Base-by-base conservation (phyloP, 139 green algal species). In the Chlorella sp. region DNA sequence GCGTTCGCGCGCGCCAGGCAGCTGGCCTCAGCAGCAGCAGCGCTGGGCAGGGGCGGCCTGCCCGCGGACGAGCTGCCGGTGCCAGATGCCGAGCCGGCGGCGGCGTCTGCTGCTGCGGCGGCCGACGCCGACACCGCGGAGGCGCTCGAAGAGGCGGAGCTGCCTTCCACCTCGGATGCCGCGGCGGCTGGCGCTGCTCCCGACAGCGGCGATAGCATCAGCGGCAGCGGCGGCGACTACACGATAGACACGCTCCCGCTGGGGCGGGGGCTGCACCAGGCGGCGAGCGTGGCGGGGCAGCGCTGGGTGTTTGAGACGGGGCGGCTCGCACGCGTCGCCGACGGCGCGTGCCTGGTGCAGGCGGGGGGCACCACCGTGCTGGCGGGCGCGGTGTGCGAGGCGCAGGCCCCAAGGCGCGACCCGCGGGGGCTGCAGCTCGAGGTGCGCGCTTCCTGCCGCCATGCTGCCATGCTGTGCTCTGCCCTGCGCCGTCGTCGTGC, bases 271-370 rank as follows among this genome's bases (percentile, higher is more conserved):
- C 63, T 79, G 48, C 48, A 29, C 38, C 62, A 67, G 36, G 33
- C 59, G 53, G 62, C 40, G 23, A 27, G 23, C 12, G 38, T 87
- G 7, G 67, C 58, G 36, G 79, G 74, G 51, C 70, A 40, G 19
- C 36, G 33, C 14, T 87, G 64, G 70, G 67, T 35, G 21, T 95
- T 94, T 68, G 89, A 95, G 76, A 87, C 83, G 27, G 89, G 89
- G 27, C 83, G 81, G 43, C 63, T 96, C 11, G 91, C 90, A 3
- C 77, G 75, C 19, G 81, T 94, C 45, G 87, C 91, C 2, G 79
- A 90, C 58, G 91, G 91, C 31, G 79, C 85, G 0, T 87, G 87
- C 46, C 3, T 90, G 31, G 77, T 82, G 41, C 71, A 60, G 25
- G 41, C 74, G 3, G 88, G 82, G 1, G 74, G 85, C 69, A 94